A percentile compares a stretch with the other conserved stretches of the same genome.
These are phyloP conservation scores for Apiotrichum porosum DNA, from an alignment of 1,284 basidiomycete genomes.

Conservation along the genomic window DNA sequence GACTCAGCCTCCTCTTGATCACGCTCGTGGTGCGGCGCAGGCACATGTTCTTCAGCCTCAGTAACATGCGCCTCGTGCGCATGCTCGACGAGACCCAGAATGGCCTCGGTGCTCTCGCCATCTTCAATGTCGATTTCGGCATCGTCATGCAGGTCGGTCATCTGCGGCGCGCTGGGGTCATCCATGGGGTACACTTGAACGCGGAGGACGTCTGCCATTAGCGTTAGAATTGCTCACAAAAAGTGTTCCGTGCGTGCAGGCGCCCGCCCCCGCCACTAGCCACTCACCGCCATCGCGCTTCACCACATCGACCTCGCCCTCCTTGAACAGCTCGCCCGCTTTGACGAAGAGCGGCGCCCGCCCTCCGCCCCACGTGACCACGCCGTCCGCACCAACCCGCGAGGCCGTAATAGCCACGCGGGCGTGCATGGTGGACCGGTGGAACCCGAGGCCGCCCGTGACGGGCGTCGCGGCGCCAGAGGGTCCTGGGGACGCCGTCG, in stretches of 20 bases:
- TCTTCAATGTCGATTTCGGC: slow-evolving; percentile 26
- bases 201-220: slow-evolving; percentile 13
- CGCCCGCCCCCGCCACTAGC: too few relatives aligned
- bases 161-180: slow-evolving; percentile 36
- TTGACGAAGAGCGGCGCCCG: slow-evolving; percentile 47
- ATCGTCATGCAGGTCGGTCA: slow-evolving; percentile 29
- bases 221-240: too few relatives aligned
- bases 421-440: slow-evolving; percentile 6
- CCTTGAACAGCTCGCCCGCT: slow-evolving; percentile 47
- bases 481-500: too few relatives aligned
- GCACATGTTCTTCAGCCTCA: too few relatives aligned
- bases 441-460: slow-evolving; percentile 31
- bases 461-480: slow-evolving; percentile 33
- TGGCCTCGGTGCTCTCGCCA: neutral
- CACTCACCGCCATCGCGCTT: slow-evolving; percentile 32
- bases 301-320: slow-evolving; percentile 42
- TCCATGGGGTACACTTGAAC: slow-evolving; percentile 24
- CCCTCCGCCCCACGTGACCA: slow-evolving; percentile 36
- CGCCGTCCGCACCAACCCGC: slow-evolving; percentile 8
- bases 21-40: too few relatives aligned
- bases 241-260: too few relatives aligned
- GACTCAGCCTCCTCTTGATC: too few relatives aligned
- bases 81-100: neutral
- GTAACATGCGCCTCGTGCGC: neutral
- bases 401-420: slow-evolving; percentile 3